Evolutionary conservation across 495 filamentous ascomycete species (phyloP), one percentile per base, ranked within the genome.

Genomic region (Talaromyces trachyspermus): DNA sequence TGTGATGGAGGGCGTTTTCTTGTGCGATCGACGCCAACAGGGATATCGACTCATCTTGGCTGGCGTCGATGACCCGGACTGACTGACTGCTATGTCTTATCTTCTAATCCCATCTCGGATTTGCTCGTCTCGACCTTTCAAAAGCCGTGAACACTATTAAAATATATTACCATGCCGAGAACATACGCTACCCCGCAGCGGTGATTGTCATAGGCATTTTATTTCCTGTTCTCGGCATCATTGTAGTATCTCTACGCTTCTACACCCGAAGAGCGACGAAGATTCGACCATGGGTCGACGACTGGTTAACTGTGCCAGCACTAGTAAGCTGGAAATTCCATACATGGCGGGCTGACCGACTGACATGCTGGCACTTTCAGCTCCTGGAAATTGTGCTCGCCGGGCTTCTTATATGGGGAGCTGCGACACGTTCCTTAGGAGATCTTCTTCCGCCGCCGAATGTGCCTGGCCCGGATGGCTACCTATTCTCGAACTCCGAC

Each of bases 381-480:
- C 9, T 48, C n/a, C 32, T 48, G 26, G 45, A 48, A 25, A 33
- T 33, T 48, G 45, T 19, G 17, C 32, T 48, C 20, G 45, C 27
- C 1, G 45, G 45, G 4, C 45, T 48, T 35, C 26, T 48, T 8
- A 48, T 48, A n/a, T 48, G 45, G 45, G 45, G 45, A 12, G 45
- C 45, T 33, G 32, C 32, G 22, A 48, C 26, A 15, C 20, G 20
- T 17, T 48, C 45, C 15, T 23, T 48, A 15, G 45, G 45, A 23
- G 27, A 37, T 41, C 20, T 37, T 48, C 26, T 48, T 25, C 45
- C 45, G 22, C 45, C 45, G 32, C 45, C 45, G 11, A 41, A 48
- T 35, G 45, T 48, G 9, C 45, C 45, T 35, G 45, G 45, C 41
- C 45, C 45, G n/a, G 45, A 48, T 20, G 45, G 45, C 2, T 48